These are phyloP conservation scores for Coccomyxa sp. DNA, from an alignment of 139 green algal species.

Conservation along the genomic window DNA sequence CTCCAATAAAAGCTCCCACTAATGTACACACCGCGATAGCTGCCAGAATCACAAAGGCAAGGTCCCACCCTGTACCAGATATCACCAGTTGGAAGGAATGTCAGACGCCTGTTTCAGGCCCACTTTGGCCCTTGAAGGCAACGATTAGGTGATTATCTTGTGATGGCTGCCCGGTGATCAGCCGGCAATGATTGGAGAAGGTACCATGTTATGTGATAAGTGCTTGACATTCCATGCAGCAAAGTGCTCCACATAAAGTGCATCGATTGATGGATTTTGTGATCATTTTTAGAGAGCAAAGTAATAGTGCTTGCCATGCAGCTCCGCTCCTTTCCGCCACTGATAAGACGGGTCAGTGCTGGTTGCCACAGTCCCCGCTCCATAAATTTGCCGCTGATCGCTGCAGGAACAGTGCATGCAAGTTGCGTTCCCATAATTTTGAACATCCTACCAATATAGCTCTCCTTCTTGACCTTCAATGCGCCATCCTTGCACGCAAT, in stretches of 20 bases:
- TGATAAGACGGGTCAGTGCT: neutral
- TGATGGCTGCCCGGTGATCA: neutral
- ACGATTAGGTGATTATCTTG: neutral
- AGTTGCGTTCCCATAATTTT: too few relatives aligned
- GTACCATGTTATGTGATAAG: neutral
- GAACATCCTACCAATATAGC: too few relatives aligned
- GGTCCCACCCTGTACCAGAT: neutral
- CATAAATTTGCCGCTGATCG: too few relatives aligned
- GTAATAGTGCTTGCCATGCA: neutral
- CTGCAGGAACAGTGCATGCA: too few relatives aligned
- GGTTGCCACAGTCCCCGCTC: too few relatives aligned
- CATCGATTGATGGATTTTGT: too few relatives aligned
- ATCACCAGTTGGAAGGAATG: neutral
- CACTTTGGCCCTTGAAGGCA: neutral
- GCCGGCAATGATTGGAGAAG: too few relatives aligned
- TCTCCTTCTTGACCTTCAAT: neutral
- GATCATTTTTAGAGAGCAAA: too few relatives aligned
- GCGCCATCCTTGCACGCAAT: neutral
- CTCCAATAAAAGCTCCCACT: neutral
- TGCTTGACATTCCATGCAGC: neutral
- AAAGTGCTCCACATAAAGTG: too few relatives aligned
- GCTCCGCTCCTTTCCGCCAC: neutral
- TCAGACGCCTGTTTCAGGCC: neutral
- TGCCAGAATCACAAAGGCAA: neutral
- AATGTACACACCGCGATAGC: neutral